Evolutionary conservation across 139 green algal species (phyloP).

Genomic region (Ulvella scutata): DNA sequence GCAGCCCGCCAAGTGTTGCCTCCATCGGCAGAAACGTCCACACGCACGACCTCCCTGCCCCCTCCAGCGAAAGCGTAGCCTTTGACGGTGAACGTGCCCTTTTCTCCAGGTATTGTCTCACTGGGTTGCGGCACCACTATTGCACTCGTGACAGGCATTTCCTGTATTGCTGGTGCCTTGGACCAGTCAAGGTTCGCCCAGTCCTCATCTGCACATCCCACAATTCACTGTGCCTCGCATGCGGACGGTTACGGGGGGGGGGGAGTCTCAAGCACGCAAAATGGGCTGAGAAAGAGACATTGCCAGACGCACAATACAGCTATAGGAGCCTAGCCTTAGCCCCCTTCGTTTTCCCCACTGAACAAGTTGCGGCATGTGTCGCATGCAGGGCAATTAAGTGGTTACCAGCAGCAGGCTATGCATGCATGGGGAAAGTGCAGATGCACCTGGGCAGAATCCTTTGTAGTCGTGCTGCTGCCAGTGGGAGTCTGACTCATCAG

Average conservation of each 20-base stretch:
- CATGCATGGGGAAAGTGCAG: neutral
- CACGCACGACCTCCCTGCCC: constrained; percentile 53
- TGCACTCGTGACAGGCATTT: constrained; percentile 49
- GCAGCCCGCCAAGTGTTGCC: constrained; percentile 53
- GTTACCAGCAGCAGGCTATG: no score
- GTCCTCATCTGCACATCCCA: constrained; percentile 17
- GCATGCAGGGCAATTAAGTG: no score
- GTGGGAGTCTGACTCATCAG: constrained; percentile 36
- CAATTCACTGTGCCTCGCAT: neutral
- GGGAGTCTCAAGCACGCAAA: no score
- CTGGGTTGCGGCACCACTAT: constrained; percentile 43
- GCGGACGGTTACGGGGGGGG: neutral
- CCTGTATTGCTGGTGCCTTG: constrained; percentile 42
- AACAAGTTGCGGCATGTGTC: no score
- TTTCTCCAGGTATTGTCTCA: neutral
- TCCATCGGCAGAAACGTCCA: constrained; percentile 66
- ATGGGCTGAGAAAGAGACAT: no score
- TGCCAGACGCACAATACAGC: no score
- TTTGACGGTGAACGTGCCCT: constrained; percentile 17
- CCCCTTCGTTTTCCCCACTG: no score
- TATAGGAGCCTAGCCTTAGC: no score
- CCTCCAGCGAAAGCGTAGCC: constrained; percentile 68
- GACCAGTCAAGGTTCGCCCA: constrained; percentile 77
- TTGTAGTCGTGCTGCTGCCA: constrained; percentile 89
- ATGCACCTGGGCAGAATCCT: constrained; percentile 42